A percentile compares a stretch with the other conserved stretches of the same genome.
Conservation (phyloP, 2,329 filamentous ascomycete species). For the Amphichorda felina region DNA sequence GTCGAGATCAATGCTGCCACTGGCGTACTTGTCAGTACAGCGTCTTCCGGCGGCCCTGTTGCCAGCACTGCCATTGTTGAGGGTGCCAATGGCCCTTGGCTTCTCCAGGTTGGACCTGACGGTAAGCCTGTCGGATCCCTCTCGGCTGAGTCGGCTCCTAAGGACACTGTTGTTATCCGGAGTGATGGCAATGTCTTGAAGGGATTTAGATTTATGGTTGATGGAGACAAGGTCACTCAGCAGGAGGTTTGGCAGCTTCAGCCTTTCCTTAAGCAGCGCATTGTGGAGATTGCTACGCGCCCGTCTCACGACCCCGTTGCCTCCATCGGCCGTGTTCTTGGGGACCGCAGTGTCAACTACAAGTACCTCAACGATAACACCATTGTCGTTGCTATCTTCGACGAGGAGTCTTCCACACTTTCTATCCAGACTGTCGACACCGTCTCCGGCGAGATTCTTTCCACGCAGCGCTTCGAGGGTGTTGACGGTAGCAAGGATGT, state of each 20-base stretch:
- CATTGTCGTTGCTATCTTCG: slow-evolving; percentile 59
- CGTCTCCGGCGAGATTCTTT: slow-evolving; percentile 69
- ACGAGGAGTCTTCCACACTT: slow-evolving; percentile 45
- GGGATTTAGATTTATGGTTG: slow-evolving; percentile 38
- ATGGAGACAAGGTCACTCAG: slow-evolving; percentile 27
- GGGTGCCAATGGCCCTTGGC: slow-evolving; percentile 36
- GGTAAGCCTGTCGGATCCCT: slow-evolving; percentile 34
- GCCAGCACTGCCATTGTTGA: slow-evolving; percentile 38
- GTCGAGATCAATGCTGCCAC: slow-evolving; percentile 41
- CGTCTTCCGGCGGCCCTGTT: slow-evolving; percentile 10
- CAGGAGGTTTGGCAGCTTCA: slow-evolving; percentile 62
- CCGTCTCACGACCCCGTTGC: slow-evolving; percentile 77
- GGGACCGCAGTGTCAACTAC: slow-evolving; percentile 87
- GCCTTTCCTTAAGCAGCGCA: slow-evolving; percentile 51
- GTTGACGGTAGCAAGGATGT: slow-evolving; percentile 67
- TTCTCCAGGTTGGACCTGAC: slow-evolving; percentile 39
- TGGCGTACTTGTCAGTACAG: slow-evolving; percentile 36
- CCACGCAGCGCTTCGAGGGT: slow-evolving; percentile 57
- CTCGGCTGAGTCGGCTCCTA: slow-evolving; percentile 31
- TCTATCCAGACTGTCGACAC: slow-evolving; percentile 76
- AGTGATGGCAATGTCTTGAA: slow-evolving; percentile 35
- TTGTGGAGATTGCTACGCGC: slow-evolving; percentile 56
- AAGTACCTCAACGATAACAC: slow-evolving; percentile 92
- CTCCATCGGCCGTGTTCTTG: slow-evolving; percentile 88
- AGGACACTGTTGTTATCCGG: slow-evolving; percentile 42